phyloP scores from a whole-genome alignment of 805 yeast species.

The Candida oleophila region DNA sequence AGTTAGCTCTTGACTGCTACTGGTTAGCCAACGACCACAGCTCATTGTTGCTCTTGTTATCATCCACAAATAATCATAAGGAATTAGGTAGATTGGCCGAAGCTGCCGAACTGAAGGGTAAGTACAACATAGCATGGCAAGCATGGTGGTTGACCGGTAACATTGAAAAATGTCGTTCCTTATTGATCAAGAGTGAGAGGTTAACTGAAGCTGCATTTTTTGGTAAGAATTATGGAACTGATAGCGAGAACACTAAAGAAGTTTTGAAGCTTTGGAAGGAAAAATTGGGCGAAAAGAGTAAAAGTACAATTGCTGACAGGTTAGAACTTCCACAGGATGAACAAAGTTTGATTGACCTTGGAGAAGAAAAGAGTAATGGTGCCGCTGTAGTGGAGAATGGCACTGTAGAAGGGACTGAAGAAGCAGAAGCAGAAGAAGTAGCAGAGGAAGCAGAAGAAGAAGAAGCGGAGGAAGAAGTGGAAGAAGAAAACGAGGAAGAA shows the following conservation, averaged over 20 bases:
- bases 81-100: conserved; percentile 65
- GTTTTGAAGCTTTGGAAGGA: conserved; percentile 69
- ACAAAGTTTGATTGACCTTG: conserved; percentile 18
- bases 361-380: conserved; percentile 4
- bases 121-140: conserved; percentile 87
- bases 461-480: conserved; percentile 25
- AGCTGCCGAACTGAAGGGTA: conserved; percentile 69
- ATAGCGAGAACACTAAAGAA: conserved; percentile 39
- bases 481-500: conserved; percentile 9
- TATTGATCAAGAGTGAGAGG: conserved; percentile 68
- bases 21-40: conserved; percentile 78
- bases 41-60: conserved; percentile 75
- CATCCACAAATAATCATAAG: conserved; percentile 70
- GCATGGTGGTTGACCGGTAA: conserved; percentile 88
- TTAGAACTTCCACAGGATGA: conserved; percentile 36
- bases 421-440: conserved; percentile 1
- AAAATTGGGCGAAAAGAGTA: conserved; percentile 49
- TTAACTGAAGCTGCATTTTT: conserved; percentile 83
- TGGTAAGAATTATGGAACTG: conserved; percentile 63
- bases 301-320: conserved; percentile 60
- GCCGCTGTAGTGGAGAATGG: conserved; percentile 2
- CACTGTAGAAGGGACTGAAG: conserved; percentile 5
- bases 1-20: conserved; percentile 77
- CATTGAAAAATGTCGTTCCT: conserved; percentile 55
- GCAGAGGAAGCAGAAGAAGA: conserved; percentile 14